These are phyloP conservation scores for Torulaspora delbrueckii DNA, from an alignment of 805 yeast genomes.

Conservation along the genomic window DNA sequence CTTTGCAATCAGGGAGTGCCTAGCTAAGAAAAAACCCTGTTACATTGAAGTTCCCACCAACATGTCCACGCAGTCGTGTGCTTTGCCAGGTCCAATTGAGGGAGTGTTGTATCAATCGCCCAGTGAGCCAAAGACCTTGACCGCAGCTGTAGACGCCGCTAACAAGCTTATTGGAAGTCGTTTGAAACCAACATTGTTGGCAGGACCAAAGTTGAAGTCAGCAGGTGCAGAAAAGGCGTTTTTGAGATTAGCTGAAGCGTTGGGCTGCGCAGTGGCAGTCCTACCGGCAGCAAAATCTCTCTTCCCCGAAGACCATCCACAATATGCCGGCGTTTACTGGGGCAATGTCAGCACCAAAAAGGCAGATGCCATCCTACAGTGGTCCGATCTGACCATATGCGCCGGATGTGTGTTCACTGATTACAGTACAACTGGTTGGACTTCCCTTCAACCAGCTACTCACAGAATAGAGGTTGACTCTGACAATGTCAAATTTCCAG, in stretches of 20 bases:
- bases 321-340: conserved; percentile 2
- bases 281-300: not conserved
- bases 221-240: conserved; percentile 1
- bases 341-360: conserved; percentile 1
- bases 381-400: conserved; percentile 1
- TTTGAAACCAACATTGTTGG: not conserved
- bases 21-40: not conserved
- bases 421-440: conserved; percentile 2
- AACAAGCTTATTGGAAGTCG: not conserved
- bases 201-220: conserved; percentile 3
- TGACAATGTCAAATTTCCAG: not conserved
- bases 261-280: conserved; percentile 1
- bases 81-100: conserved; percentile 1
- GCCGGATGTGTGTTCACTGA: conserved; percentile 1
- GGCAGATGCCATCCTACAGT: not conserved
- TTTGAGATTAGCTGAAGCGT: not conserved
- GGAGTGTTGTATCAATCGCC: not conserved
- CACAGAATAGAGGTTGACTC: not conserved
- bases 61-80: not conserved
- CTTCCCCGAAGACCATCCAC: conserved; percentile 2
- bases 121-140: not conserved
- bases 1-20: not conserved
- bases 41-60: conserved; percentile 3
- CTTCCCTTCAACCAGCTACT: conserved; percentile 1
- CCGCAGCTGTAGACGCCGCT: not conserved